Evolutionary conservation across 768 basidiomycete genomes (phyloP).

Genomic region (Terana coerulea): DNA sequence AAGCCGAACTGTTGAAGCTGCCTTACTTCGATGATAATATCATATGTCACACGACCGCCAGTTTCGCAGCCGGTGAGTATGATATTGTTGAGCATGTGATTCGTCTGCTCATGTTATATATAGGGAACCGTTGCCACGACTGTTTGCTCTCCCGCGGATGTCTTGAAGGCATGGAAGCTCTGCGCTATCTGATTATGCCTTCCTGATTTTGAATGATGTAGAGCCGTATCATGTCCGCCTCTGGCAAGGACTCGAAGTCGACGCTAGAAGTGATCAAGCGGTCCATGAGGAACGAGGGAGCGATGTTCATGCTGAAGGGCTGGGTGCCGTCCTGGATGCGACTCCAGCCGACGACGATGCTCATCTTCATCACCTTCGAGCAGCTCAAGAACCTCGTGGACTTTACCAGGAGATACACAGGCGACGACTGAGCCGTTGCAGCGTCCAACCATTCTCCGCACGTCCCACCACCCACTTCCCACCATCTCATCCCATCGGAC

Average conservation of each 20-base stretch:
- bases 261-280: conserved; percentile 65
- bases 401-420: conserved; percentile 32
- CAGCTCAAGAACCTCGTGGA: conserved; percentile 75
- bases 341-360: conserved; percentile 82
- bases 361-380: conserved; percentile 83
- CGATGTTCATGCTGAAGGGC: conserved; percentile 92
- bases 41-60: conserved; percentile 77
- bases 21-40: conserved; percentile 80
- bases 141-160: conserved; percentile 85
- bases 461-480: no score
- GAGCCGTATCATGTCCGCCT: conserved; percentile 89
- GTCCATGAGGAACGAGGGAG: conserved; percentile 69
- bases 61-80: conserved; percentile 71
- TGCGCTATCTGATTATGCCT: neutral
- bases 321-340: conserved; percentile 88
- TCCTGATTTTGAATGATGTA: conserved; percentile 19
- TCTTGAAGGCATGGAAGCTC: conserved; percentile 54
- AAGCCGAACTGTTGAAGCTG: conserved; percentile 72
- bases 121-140: conserved; percentile 88
- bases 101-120: neutral
- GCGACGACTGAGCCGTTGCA: neutral
- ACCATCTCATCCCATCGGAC: no score
- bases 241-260: conserved; percentile 77
- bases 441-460: no score
- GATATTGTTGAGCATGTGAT: no score